Conservation (phyloP, 768 basidiomycete genomes). For the Hemileccinum impolitum region DNA sequence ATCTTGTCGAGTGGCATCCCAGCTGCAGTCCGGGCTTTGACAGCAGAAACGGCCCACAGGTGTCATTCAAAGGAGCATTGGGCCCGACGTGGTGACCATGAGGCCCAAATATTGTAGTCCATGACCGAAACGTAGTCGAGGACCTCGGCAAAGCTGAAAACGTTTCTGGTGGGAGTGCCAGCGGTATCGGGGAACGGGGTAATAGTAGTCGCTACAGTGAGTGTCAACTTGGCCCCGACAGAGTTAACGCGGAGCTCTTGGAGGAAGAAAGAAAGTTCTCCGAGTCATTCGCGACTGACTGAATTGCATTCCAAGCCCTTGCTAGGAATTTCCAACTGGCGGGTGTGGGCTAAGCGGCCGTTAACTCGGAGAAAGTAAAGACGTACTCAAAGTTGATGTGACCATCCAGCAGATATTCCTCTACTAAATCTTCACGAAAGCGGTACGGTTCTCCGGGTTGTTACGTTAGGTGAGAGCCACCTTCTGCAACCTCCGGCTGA, state of each 20-base stretch:
- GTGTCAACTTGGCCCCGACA: conserved; percentile 48
- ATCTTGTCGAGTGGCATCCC: conserved; percentile 71
- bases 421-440: conserved; percentile 59
- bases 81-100: conserved; percentile 62
- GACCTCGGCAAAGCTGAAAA: conserved; percentile 68
- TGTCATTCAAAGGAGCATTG: conserved; percentile 78
- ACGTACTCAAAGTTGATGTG: conserved; percentile 39
- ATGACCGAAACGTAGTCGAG: conserved; percentile 68
- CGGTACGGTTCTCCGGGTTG: conserved; percentile 54
- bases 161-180: conserved; percentile 62
- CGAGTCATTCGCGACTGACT: conserved; percentile 53
- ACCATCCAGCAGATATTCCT: conserved; percentile 53
- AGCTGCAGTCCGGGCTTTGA: conserved; percentile 69
- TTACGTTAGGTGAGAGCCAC: conserved; percentile 62
- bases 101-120: conserved; percentile 63
- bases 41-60: conserved; percentile 70
- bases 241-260: conserved; percentile 58
- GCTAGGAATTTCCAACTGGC: conserved; percentile 81
- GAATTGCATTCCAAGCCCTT: conserved; percentile 71
- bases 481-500: conserved; percentile 67
- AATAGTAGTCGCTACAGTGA: conserved; percentile 66
- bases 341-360: conserved; percentile 9
- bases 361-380: background rate
- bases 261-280: conserved; percentile 78
- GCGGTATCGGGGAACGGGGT: conserved; percentile 60